Percentiles rank a stretch among this genome's conserved stretches.
Conservation (phyloP, 2,329 filamentous ascomycete species). For the Graphilbum fragrans region DNA sequence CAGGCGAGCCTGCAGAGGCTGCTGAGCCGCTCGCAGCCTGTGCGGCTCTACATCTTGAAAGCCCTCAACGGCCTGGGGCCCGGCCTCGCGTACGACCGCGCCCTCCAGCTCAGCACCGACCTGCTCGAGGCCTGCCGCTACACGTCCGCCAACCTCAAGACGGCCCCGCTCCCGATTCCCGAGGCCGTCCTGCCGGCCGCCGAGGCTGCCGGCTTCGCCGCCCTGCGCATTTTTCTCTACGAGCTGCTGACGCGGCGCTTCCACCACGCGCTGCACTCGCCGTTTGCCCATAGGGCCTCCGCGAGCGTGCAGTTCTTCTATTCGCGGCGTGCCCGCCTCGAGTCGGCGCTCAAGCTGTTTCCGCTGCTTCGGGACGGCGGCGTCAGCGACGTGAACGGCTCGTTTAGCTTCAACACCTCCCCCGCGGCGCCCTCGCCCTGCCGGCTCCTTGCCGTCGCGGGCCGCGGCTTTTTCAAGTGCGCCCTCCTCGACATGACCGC, state of each 20-base stretch:
- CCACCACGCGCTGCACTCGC: conserved; percentile 12
- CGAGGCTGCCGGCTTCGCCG: conserved; percentile 5
- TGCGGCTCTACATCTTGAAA: conserved; percentile 8
- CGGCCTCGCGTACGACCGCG: conserved; percentile 10
- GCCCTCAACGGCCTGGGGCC: conserved; percentile 10
- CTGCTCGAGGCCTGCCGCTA: conserved; percentile 10
- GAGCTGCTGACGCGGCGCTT: conserved; percentile 12
- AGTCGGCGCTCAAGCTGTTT: conserved; percentile 8
- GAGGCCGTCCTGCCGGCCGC: not conserved
- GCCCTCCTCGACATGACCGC: conserved; percentile 8
- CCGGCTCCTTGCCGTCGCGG: conserved; percentile 7
- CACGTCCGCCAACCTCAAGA: conserved; percentile 1
- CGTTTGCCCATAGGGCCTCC: conserved; percentile 9
- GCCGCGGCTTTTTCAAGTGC: conserved; percentile 11
- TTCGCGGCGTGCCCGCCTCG: conserved; percentile 11
- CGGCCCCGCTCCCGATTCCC: conserved; percentile 3
- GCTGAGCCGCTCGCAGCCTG: conserved; percentile 10
- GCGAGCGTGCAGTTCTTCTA: conserved; percentile 11
- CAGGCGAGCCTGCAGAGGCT: conserved; percentile 13
- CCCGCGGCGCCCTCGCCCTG: conserved; percentile 3
- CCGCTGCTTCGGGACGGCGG: conserved; percentile 1
- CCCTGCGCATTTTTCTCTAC: conserved; percentile 8
- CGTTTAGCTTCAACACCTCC: too few relatives aligned
- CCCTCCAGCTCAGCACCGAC: conserved; percentile 10
- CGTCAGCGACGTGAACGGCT: too few relatives aligned